phyloP scores from a whole-genome alignment of 768 basidiomycete genomes.

The Kwoniella newhampshirensis region DNA sequence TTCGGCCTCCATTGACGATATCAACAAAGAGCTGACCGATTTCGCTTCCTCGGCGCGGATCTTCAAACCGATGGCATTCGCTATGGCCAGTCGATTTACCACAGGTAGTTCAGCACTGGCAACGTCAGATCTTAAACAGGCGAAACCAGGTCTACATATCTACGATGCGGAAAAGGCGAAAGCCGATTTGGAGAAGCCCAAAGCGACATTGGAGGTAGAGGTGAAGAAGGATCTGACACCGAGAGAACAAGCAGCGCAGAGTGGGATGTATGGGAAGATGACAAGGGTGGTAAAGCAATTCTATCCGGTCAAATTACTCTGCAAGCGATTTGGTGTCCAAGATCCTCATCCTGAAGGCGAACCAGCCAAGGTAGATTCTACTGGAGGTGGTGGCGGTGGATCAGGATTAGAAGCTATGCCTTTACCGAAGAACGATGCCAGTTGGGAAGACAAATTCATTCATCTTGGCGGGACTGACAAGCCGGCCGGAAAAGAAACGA shows the following conservation, averaged over 20 bases:
- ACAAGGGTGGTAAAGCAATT: slow-evolving; percentile 74
- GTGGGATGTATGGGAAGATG: slow-evolving; percentile 86
- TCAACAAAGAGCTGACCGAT: slow-evolving; percentile 78
- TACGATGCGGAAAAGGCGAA: slow-evolving; percentile 54
- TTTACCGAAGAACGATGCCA: slow-evolving; percentile 42
- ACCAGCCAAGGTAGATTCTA: slow-evolving; percentile 8
- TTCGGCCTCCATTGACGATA: slow-evolving; percentile 65
- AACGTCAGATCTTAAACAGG: slow-evolving; percentile 48
- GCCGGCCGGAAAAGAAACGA: neutral
- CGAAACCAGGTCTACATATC: slow-evolving; percentile 54
- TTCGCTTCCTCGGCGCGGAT: slow-evolving; percentile 83
- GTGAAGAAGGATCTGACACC: slow-evolving; percentile 65
- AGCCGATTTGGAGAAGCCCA: slow-evolving; percentile 56
- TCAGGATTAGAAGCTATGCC: slow-evolving; percentile 16
- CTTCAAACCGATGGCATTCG: slow-evolving; percentile 86
- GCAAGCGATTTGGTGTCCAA: slow-evolving; percentile 89
- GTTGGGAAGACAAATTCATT: slow-evolving; percentile 47
- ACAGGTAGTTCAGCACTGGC: slow-evolving; percentile 62
- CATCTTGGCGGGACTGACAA: slow-evolving; percentile 22
- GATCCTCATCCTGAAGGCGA: slow-evolving; percentile 69
- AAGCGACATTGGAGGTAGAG: slow-evolving; percentile 49
- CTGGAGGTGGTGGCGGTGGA: neutral
- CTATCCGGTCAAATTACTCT: slow-evolving; percentile 80
- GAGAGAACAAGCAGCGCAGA: slow-evolving; percentile 72
- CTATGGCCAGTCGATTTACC: slow-evolving; percentile 93